Percentiles rank a stretch among this genome's conserved stretches.
Evolutionary conservation across 192 early-diverging fungal genomes (phyloP).

Genomic region (Piromyces finnis): DNA sequence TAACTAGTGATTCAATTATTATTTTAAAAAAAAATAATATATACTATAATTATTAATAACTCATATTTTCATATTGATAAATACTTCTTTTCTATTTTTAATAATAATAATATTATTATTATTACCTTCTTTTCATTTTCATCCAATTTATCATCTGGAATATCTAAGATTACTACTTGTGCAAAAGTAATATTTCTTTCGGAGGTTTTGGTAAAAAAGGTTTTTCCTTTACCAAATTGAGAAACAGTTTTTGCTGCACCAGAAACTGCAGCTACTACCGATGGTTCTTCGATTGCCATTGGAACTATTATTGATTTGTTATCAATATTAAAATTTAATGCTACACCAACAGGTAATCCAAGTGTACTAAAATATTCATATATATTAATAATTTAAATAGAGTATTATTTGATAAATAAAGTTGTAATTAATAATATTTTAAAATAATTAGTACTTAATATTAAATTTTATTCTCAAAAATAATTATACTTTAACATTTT

Average conservation of each 20-base stretch:
- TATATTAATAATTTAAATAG: no score
- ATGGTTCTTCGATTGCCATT: constrained; percentile 63
- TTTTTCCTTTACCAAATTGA: constrained; percentile 12
- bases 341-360: constrained; percentile 51
- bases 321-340: constrained; percentile 56
- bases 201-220: constrained; percentile 34
- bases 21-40: no score
- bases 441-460: no score
- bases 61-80: no score
- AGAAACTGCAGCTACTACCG: constrained; percentile 58
- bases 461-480: no score
- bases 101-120: no score
- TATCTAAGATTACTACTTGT: constrained; percentile 42
- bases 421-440: no score
- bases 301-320: constrained; percentile 35
- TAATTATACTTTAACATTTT: no score
- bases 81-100: no score
- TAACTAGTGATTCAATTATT: constrained; percentile 3
- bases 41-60: no score
- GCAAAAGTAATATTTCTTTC: constrained; percentile 51
- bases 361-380: constrained; percentile 19
- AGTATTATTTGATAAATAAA: background rate
- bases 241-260: constrained; percentile 55
- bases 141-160: constrained; percentile 20
- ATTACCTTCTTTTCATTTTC: constrained; percentile 10